These are phyloP conservation scores for Plasmopara muralis DNA, from an alignment of 352 stramenopile genomes.

Conservation along the genomic window DNA sequence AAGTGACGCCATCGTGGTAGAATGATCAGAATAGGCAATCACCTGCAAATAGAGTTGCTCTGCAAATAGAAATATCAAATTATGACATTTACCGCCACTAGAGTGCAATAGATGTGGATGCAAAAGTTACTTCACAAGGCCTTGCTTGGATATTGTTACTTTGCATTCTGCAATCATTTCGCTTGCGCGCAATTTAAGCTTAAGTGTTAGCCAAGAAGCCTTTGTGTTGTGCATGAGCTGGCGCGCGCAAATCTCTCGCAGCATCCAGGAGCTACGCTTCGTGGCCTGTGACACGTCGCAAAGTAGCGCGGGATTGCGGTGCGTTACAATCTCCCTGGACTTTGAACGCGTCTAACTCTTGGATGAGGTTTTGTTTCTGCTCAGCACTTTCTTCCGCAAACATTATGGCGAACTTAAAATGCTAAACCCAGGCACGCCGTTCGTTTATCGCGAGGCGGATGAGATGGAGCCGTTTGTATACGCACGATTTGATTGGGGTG, in stretches of 20 bases:
- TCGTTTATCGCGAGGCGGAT: slow-evolving; percentile 83
- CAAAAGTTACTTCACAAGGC: no score
- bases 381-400: slow-evolving; percentile 78
- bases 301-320: slow-evolving; percentile 78
- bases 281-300: slow-evolving; percentile 79
- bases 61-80: no score
- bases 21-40: no score
- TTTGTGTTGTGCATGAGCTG: slow-evolving; percentile 58
- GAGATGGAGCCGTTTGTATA: slow-evolving; percentile 87
- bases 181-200: not conserved
- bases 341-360: not conserved
- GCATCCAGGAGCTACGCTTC: slow-evolving; percentile 80
- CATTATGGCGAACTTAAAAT: slow-evolving; percentile 87
- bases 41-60: no score
- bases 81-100: no score
- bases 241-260: slow-evolving; percentile 83
- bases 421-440: slow-evolving; percentile 76
- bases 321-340: not conserved
- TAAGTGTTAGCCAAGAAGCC: not conserved
- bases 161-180: no score
- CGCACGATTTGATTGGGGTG: slow-evolving; percentile 78
- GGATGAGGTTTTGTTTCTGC: not conserved
- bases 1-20: no score
- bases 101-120: no score
- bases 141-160: no score